Evolutionary conservation across 1,139 yeast species (phyloP), one percentile per base, ranked within the genome.

Genomic region (Pichia sp.): DNA sequence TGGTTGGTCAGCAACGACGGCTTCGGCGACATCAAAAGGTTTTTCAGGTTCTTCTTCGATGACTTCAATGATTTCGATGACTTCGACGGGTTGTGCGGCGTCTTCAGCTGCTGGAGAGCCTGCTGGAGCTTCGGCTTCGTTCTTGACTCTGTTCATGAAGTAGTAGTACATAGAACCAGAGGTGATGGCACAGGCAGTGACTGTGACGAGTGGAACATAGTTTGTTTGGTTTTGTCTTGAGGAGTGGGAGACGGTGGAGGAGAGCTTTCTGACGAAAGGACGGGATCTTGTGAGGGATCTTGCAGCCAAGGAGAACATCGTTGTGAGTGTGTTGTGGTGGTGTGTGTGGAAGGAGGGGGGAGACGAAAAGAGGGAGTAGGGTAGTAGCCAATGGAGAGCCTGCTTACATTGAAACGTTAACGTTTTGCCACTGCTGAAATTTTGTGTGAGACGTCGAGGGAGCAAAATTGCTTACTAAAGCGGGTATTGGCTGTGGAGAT

Each of bases 121-220:
- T 12, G 37, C 15, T 4, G 21, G 27, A 15, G 43, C 39, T 14
- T 35, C 48, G 11, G 45, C 38, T 18, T 54, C 57, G 22, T 49
- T 49, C 19, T 47, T 47, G 14, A 53, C 42, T 28, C 41, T 49
- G 39, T 44, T 36, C 35, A 40, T 44, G 17, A 53, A 42, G 32
- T 51, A 51, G 20, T 50, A 51, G 39, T 50, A 53, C 52, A 53
- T 49, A 2, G 54, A 36, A 19, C 44, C 50, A 4, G 56, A 53
- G 6, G 56, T 51, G 9, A 50, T n/a, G 15, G 56, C 56, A 50
- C 56, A 53, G 14, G 56, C 57, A 12, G 53, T 34, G 10, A 51
- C 44, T 5, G 56, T 53, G 22, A 41, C 34, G 4, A 43, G 31
- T 19, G 53, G 56, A n/a, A 51, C 48, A 24, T 34, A 40, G n/a